Percentiles rank a stretch among this genome's conserved stretches.
Conservation (phyloP, 768 basidiomycete species). For the Postia placenta region DNA sequence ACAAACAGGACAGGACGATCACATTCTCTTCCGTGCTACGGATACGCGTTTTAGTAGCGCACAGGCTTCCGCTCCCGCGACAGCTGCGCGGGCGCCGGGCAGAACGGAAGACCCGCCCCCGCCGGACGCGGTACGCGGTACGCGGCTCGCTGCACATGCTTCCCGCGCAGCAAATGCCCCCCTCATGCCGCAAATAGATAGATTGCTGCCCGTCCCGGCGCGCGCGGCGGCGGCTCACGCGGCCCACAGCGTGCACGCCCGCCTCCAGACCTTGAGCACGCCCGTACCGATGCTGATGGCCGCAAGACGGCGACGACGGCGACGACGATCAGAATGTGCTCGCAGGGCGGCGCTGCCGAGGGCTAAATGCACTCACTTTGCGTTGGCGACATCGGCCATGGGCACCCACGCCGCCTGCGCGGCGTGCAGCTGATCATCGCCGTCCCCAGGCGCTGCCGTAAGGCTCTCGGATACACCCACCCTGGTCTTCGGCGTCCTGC, state of each 20-base stretch:
- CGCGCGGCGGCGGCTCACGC: not conserved
- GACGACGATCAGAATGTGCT: slow-evolving; percentile 1
- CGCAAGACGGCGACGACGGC: not conserved
- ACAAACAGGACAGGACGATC: no score
- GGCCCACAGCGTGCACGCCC: slow-evolving; percentile 43
- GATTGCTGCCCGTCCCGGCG: not conserved
- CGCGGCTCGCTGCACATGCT: no score
- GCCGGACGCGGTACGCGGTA: not conserved
- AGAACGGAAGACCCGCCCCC: not conserved
- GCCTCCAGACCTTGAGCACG: slow-evolving; percentile 68
- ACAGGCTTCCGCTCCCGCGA: no score
- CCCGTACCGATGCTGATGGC: slow-evolving; percentile 63
- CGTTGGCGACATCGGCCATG: slow-evolving; percentile 45
- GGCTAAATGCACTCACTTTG: slow-evolving; percentile 48
- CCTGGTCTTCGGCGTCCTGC: slow-evolving; percentile 3
- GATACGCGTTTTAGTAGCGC: no score
- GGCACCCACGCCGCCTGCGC: slow-evolving; percentile 43
- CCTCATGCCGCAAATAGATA: not conserved
- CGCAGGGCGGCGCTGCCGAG: not conserved
- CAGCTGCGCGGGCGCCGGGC: no score
- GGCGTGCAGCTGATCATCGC: slow-evolving; percentile 1
- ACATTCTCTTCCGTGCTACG: no score
- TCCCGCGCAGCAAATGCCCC: no score
- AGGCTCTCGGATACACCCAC: not conserved
- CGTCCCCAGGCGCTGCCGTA: slow-evolving; percentile 10